Evolutionary conservation across 192 early-diverging fungal genomes (phyloP).

Genomic region (Linnemannia exigua): DNA sequence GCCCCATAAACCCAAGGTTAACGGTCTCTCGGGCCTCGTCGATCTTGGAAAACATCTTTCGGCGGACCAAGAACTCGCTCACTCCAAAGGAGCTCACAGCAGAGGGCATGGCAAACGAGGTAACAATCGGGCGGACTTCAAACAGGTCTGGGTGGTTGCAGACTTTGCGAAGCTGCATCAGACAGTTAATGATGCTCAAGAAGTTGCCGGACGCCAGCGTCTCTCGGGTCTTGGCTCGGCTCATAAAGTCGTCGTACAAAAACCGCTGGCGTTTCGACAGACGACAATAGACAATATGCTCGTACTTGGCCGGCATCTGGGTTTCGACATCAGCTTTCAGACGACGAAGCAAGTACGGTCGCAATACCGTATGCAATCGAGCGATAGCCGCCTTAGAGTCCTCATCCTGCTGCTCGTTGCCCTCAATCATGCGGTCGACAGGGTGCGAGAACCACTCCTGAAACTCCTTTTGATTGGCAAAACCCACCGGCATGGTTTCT

Average conservation of each 20-base stretch:
- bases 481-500: constrained; percentile 78
- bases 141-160: constrained; percentile 71
- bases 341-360: constrained; percentile 75
- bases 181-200: constrained; percentile 79
- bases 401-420: constrained; percentile 65
- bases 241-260: constrained; percentile 87
- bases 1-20: constrained; percentile 60
- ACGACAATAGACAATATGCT: constrained; percentile 80
- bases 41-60: constrained; percentile 42
- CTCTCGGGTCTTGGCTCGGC: constrained; percentile 82
- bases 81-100: constrained; percentile 46
- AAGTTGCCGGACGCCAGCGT: constrained; percentile 80
- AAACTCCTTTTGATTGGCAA: constrained; percentile 86
- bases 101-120: constrained; percentile 69
- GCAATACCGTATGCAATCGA: constrained; percentile 72
- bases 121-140: constrained; percentile 71
- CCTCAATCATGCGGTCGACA: constrained; percentile 87
- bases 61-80: constrained; percentile 56
- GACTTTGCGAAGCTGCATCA: constrained; percentile 81
- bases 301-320: constrained; percentile 75
- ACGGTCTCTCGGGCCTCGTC: constrained; percentile 42
- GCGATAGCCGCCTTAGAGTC: constrained; percentile 68
- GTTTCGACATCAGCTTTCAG: constrained; percentile 78
- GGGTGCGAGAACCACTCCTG: constrained; percentile 88
- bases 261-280: constrained; percentile 78